Evolutionary conservation across 2,329 filamentous ascomycete species (phyloP).

Genomic region (Rutstroemia sydowiana): DNA sequence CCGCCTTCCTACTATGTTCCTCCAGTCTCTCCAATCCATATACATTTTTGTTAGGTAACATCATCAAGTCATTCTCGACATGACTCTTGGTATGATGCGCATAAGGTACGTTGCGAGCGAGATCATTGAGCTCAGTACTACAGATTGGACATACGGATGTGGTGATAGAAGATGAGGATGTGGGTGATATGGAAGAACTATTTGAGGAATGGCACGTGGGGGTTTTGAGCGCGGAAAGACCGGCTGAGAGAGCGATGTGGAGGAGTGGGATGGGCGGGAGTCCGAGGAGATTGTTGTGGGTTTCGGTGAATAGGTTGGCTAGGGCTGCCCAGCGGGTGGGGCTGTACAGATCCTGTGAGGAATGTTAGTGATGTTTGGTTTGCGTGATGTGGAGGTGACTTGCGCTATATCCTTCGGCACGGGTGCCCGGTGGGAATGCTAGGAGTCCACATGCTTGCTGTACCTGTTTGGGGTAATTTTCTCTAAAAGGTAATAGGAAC

Average conservation of each 20-base stretch:
- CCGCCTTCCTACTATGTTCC: constrained; percentile 72
- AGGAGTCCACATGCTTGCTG: constrained; percentile 71
- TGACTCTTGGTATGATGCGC: constrained; percentile 92
- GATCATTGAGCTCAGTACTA: constrained; percentile 86
- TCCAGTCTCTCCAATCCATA: constrained; percentile 71
- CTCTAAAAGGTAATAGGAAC: constrained; percentile 64
- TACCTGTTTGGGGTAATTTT: constrained; percentile 62
- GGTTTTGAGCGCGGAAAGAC: constrained; percentile 90
- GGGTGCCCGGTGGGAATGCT: constrained; percentile 58
- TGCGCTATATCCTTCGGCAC: constrained; percentile 47
- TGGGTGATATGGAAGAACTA: constrained; percentile 23
- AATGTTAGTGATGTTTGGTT: neutral
- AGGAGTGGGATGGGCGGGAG: constrained; percentile 78
- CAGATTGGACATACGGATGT: constrained; percentile 90
- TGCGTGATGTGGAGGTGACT: neutral
- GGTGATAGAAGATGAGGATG: constrained; percentile 28
- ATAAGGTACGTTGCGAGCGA: constrained; percentile 84
- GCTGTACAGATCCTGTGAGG: constrained; percentile 61
- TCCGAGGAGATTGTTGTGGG: constrained; percentile 78
- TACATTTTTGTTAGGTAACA: constrained; percentile 80
- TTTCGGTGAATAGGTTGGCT: constrained; percentile 71
- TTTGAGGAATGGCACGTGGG: constrained; percentile 72
- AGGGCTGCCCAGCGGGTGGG: constrained; percentile 66
- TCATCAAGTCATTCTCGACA: constrained; percentile 77
- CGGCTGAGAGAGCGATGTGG: constrained; percentile 83